Conservation (phyloP, 139 green algal species). For the Dunaliella sp. region DNA sequence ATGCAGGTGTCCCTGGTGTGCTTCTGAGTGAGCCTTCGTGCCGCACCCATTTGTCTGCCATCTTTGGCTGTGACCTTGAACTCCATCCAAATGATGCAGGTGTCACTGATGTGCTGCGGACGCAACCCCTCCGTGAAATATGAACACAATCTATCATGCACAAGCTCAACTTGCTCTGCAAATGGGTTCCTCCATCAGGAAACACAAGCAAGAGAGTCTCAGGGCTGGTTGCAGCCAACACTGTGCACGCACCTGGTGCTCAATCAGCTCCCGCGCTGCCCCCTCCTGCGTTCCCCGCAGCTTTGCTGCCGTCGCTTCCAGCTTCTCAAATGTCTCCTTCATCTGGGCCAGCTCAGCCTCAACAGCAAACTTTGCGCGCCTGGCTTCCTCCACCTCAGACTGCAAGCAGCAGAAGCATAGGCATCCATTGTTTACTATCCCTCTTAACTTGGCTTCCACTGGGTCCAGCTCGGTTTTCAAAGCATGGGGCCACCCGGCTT, state of each 20-base stretch:
- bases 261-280: constrained; percentile 7
- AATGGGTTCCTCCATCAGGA: not conserved
- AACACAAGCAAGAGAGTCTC: not conserved
- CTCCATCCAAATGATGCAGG: not conserved
- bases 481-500: not conserved
- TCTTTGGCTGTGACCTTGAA: not conserved
- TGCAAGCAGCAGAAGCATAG: too few species aligned
- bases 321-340: constrained; percentile 5
- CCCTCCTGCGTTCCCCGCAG: constrained; percentile 13
- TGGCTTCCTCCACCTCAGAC: not conserved
- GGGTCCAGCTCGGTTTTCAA: not conserved
- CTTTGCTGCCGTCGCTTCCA: constrained; percentile 4
- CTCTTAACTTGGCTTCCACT: too few species aligned
- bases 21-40: too few species aligned
- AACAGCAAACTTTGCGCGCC: constrained; percentile 1
- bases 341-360: constrained; percentile 11
- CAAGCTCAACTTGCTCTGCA: not conserved
- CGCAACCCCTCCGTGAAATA: not conserved
- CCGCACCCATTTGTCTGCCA: too few species aligned
- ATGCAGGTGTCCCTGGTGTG: too few species aligned
- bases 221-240: too few species aligned
- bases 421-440: too few species aligned
- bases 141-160: not conserved
- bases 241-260: constrained; percentile 9
- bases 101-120: not conserved